A percentile compares a stretch with the other conserved stretches of the same genome.
These are phyloP conservation scores for Diaporthe helianthi DNA, from an alignment of 2,329 filamentous ascomycete genomes.

Conservation along the genomic window DNA sequence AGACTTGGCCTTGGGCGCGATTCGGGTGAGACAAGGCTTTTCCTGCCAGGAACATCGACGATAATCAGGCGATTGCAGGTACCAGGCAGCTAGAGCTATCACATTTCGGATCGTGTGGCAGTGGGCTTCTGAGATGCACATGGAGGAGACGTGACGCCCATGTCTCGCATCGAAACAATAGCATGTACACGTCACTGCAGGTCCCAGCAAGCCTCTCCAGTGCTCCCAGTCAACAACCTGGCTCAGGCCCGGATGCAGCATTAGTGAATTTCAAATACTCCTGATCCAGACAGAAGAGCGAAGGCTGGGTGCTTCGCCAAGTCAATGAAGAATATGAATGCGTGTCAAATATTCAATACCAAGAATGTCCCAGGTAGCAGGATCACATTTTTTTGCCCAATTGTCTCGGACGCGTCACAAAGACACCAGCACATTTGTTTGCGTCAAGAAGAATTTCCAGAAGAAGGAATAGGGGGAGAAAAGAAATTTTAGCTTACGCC, in stretches of 20 bases:
- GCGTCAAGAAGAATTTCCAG: background rate
- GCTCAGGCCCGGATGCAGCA: background rate
- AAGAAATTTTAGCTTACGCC: background rate
- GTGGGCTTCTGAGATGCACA: background rate
- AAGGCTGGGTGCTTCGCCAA: no score
- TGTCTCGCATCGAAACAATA: constrained; percentile 30
- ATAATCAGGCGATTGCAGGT: no score
- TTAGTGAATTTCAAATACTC: background rate
- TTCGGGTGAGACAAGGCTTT: background rate
- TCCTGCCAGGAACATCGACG: background rate
- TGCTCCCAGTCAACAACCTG: background rate
- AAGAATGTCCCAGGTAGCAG: background rate
- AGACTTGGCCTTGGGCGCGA: background rate
- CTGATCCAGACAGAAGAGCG: background rate
- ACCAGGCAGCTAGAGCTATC: background rate
- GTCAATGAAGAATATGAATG: background rate
- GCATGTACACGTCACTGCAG: constrained; percentile 28
- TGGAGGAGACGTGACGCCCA: background rate
- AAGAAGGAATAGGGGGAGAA: background rate
- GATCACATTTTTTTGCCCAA: background rate
- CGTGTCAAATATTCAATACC: background rate
- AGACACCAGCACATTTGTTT: background rate
- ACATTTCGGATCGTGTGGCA: background rate
- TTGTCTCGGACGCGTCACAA: background rate
- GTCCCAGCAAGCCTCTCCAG: background rate